These are phyloP conservation scores for Neonectria ditissima DNA, from an alignment of 2,329 filamentous ascomycete species.

Conservation along the genomic window DNA sequence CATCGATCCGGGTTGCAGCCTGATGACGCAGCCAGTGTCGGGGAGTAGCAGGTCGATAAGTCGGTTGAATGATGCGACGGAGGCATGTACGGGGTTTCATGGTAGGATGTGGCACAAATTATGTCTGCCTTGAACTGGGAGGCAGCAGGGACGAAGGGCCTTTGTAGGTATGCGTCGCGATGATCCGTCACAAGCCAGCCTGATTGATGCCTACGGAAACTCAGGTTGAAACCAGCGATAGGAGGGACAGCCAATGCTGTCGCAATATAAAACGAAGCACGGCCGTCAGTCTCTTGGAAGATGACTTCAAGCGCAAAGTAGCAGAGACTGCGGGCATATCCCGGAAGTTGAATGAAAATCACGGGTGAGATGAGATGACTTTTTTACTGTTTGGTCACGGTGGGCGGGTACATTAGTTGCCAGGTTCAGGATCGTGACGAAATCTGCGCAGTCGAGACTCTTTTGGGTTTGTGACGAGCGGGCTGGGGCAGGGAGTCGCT, in stretches of 20 bases:
- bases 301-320: not conserved
- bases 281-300: not conserved
- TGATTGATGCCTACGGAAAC: conserved; percentile 4
- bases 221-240: conserved; percentile 7
- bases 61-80: conserved; percentile 7
- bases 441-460: conserved; percentile 27
- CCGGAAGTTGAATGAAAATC: not conserved
- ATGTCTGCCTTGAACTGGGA: conserved; percentile 7
- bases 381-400: not conserved
- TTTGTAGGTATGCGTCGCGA: conserved; percentile 9
- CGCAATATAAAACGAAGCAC: not conserved
- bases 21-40: conserved; percentile 8
- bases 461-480: conserved; percentile 13
- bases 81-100: conserved; percentile 5
- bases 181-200: not conserved
- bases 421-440: conserved; percentile 21
- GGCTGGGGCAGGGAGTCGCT: conserved; percentile 16
- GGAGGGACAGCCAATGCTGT: not conserved
- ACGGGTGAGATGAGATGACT: not conserved
- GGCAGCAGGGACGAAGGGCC: not conserved
- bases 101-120: not conserved
- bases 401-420: conserved; percentile 4
- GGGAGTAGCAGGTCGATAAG: not conserved
- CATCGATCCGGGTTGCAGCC: not conserved
- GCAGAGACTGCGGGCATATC: conserved; percentile 14